A percentile compares a stretch with the other conserved stretches of the same genome.
Evolutionary conservation across 805 yeast species (phyloP).

Genomic region (Torulaspora microellipsoides): DNA sequence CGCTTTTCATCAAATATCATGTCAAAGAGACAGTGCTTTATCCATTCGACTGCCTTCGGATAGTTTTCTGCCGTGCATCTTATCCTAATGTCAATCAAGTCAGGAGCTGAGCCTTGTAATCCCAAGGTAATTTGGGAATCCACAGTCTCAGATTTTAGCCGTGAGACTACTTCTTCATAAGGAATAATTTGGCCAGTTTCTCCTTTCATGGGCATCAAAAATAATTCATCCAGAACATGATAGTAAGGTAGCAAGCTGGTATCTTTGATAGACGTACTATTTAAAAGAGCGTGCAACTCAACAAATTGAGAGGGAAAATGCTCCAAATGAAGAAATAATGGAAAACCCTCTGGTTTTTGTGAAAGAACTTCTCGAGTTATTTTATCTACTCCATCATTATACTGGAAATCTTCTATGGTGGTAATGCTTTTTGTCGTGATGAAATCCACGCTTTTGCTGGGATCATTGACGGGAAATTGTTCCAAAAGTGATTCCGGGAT

Average conservation of each 20-base stretch:
- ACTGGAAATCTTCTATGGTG: slow-evolving; percentile 45
- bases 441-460: slow-evolving; percentile 61
- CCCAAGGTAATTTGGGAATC: slow-evolving; percentile 54
- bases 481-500: slow-evolving; percentile 67
- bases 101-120: slow-evolving; percentile 57
- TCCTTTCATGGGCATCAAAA: slow-evolving; percentile 63
- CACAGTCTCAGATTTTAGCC: slow-evolving; percentile 69
- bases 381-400: slow-evolving; percentile 31
- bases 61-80: slow-evolving; percentile 62
- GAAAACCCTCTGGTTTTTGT: slow-evolving; percentile 45
- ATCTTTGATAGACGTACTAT: slow-evolving; percentile 46
- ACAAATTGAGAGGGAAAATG: slow-evolving; percentile 75
- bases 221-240: slow-evolving; percentile 60
- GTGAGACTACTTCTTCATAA: slow-evolving; percentile 71
- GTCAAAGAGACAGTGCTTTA: slow-evolving; percentile 56
- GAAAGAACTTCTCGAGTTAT: slow-evolving; percentile 25
- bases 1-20: slow-evolving; percentile 70
- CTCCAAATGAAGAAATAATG: slow-evolving; percentile 73
- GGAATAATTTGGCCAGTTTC: slow-evolving; percentile 57
- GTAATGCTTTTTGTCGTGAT: slow-evolving; percentile 63
- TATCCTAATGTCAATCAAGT: slow-evolving; percentile 57
- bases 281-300: slow-evolving; percentile 57
- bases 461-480: slow-evolving; percentile 67
- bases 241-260: slow-evolving; percentile 56
- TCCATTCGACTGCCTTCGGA: slow-evolving; percentile 69